Evolutionary conservation across 2,329 filamentous ascomycete genomes (phyloP).

Genomic region (Talaromyces sp.): DNA sequence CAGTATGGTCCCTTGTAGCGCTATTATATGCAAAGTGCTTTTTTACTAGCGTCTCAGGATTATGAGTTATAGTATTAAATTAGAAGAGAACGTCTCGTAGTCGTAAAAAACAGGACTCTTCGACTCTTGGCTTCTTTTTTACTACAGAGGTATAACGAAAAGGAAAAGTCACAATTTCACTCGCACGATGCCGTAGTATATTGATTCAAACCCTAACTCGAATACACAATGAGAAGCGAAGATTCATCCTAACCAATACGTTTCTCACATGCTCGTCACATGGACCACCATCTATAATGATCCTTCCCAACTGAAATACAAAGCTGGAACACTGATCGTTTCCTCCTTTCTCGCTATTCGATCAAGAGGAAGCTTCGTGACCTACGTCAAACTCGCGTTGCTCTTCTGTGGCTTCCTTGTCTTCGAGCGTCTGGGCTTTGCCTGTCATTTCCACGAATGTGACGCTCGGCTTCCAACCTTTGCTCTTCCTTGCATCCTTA

Average conservation of each 20-base stretch:
- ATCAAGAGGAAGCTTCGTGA: not conserved
- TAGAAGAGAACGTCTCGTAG: too few species aligned
- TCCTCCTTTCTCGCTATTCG: not conserved
- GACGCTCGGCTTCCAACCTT: not conserved
- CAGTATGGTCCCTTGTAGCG: not conserved
- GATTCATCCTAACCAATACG: not conserved
- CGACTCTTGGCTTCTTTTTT: not conserved
- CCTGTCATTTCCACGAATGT: not conserved
- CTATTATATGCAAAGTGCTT: not conserved
- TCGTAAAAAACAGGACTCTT: too few species aligned
- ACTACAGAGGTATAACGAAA: not conserved
- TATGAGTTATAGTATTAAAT: not conserved
- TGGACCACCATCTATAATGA: not conserved
- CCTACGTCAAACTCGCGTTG: conserved; percentile 1
- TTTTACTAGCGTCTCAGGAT: not conserved
- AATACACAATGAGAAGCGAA: not conserved
- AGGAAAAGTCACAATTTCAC: not conserved
- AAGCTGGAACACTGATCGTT: not conserved
- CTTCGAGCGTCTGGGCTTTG: not conserved
- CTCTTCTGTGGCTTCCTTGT: not conserved
- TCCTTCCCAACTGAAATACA: not conserved
- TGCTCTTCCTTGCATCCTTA: conserved; percentile 14
- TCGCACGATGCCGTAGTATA: not conserved
- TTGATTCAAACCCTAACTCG: not conserved
- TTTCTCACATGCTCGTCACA: not conserved